phyloP scores from a whole-genome alignment of 257 asterid genomes.

The Solanum microdontum region DNA sequence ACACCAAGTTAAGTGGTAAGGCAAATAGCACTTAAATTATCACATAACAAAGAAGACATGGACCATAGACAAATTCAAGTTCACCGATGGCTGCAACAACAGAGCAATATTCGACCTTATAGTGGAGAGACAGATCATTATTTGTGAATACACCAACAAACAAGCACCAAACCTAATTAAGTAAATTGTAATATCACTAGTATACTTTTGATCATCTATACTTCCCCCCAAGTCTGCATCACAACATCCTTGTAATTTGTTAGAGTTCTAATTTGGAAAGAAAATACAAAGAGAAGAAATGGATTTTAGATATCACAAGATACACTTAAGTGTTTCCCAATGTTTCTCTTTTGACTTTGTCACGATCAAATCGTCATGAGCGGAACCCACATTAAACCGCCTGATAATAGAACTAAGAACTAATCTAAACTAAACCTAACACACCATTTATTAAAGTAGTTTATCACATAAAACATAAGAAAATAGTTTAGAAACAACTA shows the following conservation, averaged over 20 bases:
- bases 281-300: background rate
- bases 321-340: background rate
- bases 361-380: background rate
- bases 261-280: background rate
- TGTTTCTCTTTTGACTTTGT: background rate
- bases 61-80: background rate
- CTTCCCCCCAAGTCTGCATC: background rate
- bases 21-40: background rate
- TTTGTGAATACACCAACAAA: background rate
- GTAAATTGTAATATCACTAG: background rate
- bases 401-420: background rate
- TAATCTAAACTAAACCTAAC: background rate
- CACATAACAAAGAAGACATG: background rate
- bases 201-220: background rate
- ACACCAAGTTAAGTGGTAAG: no score
- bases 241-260: background rate
- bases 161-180: background rate
- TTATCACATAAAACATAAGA: no score
- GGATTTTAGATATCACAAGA: background rate
- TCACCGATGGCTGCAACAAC: background rate
- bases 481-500: background rate
- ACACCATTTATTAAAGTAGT: background rate
- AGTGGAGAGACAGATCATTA: background rate
- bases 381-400: background rate
- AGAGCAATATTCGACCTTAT: background rate